Evolutionary conservation across 129 eudicot genomes (phyloP).

Genomic region (Apium graveolens): DNA sequence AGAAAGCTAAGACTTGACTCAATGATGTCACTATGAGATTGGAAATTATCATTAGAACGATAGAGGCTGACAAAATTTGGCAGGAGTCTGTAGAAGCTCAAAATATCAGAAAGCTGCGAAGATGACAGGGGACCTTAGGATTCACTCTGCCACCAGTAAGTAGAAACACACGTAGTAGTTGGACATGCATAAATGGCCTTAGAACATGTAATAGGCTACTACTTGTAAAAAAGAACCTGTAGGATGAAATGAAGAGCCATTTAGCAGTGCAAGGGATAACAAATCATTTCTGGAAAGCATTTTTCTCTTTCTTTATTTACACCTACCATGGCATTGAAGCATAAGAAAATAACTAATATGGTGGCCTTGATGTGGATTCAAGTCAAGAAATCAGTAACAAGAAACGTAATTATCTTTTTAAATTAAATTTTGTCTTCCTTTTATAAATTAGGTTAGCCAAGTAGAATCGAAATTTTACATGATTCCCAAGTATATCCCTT

Average conservation of each 20-base stretch:
- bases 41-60: background rate
- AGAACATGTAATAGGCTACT: background rate
- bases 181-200: background rate
- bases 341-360: background rate
- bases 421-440: background rate
- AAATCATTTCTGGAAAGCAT: background rate
- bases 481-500: background rate
- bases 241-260: background rate
- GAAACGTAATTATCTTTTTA: background rate
- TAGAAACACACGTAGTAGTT: background rate
- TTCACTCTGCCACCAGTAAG: background rate
- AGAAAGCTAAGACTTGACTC: background rate
- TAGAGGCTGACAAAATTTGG: background rate
- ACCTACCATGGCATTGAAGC: background rate
- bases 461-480: background rate
- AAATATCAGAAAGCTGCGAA: background rate
- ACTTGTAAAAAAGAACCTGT: too few species aligned
- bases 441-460: background rate
- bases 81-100: background rate
- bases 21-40: background rate
- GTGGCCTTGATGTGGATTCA: background rate
- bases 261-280: background rate
- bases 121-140: background rate
- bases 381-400: background rate
- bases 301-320: background rate